Evolutionary conservation across 2,329 filamentous ascomycete genomes (phyloP).

Genomic region (Xylariaceae sp.): DNA sequence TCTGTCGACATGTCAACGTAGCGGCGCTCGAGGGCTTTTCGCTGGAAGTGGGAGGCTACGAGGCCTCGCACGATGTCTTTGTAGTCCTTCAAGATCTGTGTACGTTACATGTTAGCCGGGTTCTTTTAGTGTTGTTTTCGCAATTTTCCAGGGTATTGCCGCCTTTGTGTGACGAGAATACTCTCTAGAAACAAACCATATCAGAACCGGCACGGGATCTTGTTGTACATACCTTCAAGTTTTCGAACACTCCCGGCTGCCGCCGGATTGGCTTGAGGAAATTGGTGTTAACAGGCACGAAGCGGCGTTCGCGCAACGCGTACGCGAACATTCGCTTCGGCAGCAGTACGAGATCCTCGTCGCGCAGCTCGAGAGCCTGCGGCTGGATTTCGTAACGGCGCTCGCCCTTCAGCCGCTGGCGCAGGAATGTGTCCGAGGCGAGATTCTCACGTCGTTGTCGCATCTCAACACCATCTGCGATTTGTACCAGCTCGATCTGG

Average conservation of each 20-base stretch:
- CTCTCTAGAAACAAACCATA: no score
- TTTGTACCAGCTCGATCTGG: conserved; percentile 37
- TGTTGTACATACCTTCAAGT: conserved; percentile 26
- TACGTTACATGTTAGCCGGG: no score
- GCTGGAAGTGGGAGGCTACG: conserved; percentile 41
- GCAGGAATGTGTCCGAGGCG: conserved; percentile 34
- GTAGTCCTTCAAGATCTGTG: conserved; percentile 36
- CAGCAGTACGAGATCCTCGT: conserved; percentile 34
- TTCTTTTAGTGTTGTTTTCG: no score
- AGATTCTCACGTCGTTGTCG: conserved; percentile 39
- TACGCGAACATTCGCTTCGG: conserved; percentile 43
- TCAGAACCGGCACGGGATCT: no score
- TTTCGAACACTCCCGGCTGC: conserved; percentile 38
- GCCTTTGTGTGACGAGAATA: no score
- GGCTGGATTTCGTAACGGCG: conserved; percentile 35
- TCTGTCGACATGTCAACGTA: conserved; percentile 28
- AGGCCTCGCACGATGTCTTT: conserved; percentile 41
- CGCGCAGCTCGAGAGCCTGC: conserved; percentile 23
- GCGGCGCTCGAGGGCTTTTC: conserved; percentile 37
- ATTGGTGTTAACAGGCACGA: conserved; percentile 37
- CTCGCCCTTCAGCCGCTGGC: conserved; percentile 34
- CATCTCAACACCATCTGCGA: conserved; percentile 35
- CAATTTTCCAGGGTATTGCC: no score
- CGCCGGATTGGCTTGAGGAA: conserved; percentile 35
- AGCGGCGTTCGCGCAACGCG: conserved; percentile 39